Evolutionary conservation across 163 green algal genomes (phyloP).

Genomic region (Picocystis sp.): DNA sequence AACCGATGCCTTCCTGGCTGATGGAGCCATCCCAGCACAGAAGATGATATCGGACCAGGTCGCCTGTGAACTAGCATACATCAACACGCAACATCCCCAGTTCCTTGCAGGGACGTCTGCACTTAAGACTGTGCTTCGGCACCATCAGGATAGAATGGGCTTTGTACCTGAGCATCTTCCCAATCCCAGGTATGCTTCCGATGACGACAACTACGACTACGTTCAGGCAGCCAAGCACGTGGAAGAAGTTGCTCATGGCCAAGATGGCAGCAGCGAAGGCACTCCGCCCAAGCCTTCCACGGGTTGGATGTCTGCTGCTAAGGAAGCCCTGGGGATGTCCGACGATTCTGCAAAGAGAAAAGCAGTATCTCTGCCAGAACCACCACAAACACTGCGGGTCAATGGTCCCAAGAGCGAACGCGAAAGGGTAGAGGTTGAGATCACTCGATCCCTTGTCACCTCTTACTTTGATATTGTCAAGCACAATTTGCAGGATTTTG

Average conservation of each 20-base stretch:
- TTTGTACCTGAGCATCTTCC: too few relatives aligned
- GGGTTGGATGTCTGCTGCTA: constrained; percentile 2
- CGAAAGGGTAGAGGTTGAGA: constrained; percentile 46
- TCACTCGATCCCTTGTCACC: constrained; percentile 72
- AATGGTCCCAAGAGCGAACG: constrained; percentile 14
- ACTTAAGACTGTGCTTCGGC: too few relatives aligned
- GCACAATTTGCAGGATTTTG: constrained; percentile 59
- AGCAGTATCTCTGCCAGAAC: background rate
- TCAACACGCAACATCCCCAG: constrained; percentile 89
- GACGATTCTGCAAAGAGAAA: background rate
- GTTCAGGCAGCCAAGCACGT: too few relatives aligned
- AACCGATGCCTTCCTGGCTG: constrained; percentile 16
- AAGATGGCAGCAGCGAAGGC: too few relatives aligned
- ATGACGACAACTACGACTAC: too few relatives aligned
- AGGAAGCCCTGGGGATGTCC: constrained; percentile 23
- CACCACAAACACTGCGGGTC: constrained; percentile 9
- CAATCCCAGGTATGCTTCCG: too few relatives aligned
- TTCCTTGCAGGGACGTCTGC: constrained; percentile 42
- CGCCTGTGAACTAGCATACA: constrained; percentile 84
- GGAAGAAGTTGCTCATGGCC: too few relatives aligned
- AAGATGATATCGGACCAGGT: constrained; percentile 80
- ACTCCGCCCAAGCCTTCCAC: too few relatives aligned
- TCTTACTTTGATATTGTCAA: constrained; percentile 86
- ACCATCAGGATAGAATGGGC: too few relatives aligned
- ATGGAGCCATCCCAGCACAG: constrained; percentile 62